A percentile compares a stretch with the other conserved stretches of the same genome.
Evolutionary conservation across 805 yeast genomes (phyloP).

Genomic region (Saccharomycopsis lassenensis): DNA sequence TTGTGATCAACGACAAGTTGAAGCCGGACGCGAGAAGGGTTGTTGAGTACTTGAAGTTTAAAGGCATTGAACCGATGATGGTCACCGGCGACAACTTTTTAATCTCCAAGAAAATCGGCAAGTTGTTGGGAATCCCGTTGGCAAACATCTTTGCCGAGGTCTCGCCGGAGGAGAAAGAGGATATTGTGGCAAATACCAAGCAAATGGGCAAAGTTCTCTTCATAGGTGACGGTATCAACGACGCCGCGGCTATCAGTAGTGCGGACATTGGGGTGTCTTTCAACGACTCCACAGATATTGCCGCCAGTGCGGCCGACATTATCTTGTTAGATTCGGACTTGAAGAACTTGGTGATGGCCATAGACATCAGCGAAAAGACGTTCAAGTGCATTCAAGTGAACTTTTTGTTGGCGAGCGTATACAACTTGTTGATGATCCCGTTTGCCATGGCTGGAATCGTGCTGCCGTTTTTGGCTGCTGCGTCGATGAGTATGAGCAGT

Average conservation of each 20-base stretch:
- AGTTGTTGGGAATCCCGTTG: conserved; percentile 51
- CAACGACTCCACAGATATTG: conserved; percentile 89
- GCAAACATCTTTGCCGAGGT: conserved; percentile 64
- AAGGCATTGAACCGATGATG: conserved; percentile 61
- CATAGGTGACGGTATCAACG: conserved; percentile 97
- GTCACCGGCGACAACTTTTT: conserved; percentile 76
- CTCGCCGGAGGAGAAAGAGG: conserved; percentile 67
- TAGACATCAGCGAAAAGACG: conserved; percentile 60
- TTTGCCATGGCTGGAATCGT: conserved; percentile 87
- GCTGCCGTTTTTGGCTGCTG: conserved; percentile 86
- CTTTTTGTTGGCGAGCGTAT: conserved; percentile 78
- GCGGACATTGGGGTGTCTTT: conserved; percentile 88
- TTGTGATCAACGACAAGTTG: conserved; percentile 58
- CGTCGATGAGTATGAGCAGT: conserved; percentile 89
- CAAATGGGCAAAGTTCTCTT: conserved; percentile 50
- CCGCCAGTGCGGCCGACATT: conserved; percentile 91
- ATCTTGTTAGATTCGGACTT: conserved; percentile 36
- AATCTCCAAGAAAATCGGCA: conserved; percentile 57
- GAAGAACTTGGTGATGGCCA: conserved; percentile 37
- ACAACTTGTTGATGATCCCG: conserved; percentile 80
- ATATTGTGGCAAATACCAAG: conserved; percentile 50
- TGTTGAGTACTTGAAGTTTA: conserved; percentile 38
- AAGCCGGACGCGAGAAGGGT: conserved; percentile 57
- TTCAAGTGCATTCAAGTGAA: conserved; percentile 68
- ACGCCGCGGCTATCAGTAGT: conserved; percentile 88